Percentiles rank a stretch among this genome's conserved stretches.
Conservation (phyloP, 345 rosid genomes). For the Raphanus sativus region DNA sequence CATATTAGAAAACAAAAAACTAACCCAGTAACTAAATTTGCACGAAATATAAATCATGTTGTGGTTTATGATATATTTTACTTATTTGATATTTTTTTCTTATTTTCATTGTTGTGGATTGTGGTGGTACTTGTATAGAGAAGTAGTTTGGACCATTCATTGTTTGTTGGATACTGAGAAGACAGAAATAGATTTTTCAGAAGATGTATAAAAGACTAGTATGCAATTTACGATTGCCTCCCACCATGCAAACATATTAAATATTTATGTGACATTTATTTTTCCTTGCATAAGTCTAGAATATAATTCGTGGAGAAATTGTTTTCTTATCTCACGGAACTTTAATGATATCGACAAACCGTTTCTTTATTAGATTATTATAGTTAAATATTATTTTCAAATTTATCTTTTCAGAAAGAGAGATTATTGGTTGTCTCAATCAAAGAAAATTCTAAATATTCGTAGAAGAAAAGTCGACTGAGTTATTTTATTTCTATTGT, state of each 20-base stretch:
- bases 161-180: slow-evolving; percentile 23
- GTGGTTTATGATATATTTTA: neutral
- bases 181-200: slow-evolving; percentile 15
- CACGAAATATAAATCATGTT: neutral
- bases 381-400: neutral
- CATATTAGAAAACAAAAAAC: neutral
- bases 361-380: neutral
- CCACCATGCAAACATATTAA: slow-evolving; percentile 17
- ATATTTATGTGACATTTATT: neutral
- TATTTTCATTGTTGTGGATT: neutral
- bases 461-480: slow-evolving; percentile 29
- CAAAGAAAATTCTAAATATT: slow-evolving; percentile 17
- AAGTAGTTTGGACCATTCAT: slow-evolving; percentile 15
- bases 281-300: neutral
- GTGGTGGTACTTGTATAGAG: slow-evolving; percentile 30
- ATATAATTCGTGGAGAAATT: neutral
- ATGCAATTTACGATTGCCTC: neutral
- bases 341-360: slow-evolving; percentile 8
- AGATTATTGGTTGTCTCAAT: slow-evolving; percentile 28
- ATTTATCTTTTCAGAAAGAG: neutral
- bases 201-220: neutral
- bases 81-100: neutral
- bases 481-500: neutral
- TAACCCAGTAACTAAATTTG: neutral
- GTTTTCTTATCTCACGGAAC: slow-evolving; percentile 9